Evolutionary conservation across 2,329 filamentous ascomycete species (phyloP).

Genomic region (Botryotinia globosa): DNA sequence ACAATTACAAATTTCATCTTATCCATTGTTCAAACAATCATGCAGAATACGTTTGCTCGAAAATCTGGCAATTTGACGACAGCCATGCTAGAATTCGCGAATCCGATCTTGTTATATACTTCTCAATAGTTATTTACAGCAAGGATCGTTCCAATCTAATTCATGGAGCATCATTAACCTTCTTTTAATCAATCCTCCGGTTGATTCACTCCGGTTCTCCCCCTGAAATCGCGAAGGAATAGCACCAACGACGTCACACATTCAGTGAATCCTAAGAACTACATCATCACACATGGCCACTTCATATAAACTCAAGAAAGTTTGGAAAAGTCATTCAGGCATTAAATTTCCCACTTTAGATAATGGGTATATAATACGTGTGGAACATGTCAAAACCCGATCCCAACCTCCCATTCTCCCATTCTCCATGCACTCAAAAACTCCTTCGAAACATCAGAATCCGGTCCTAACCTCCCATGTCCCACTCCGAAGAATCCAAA

Average conservation of each 20-base stretch:
- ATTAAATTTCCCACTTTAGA: slow-evolving; percentile 18
- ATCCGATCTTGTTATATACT: neutral
- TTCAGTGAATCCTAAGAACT: neutral
- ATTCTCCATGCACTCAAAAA: slow-evolving; percentile 14
- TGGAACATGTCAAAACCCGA: slow-evolving; percentile 12
- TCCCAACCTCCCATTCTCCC: slow-evolving; percentile 10
- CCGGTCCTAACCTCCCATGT: slow-evolving; percentile 7
- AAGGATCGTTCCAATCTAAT: neutral
- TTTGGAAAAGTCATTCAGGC: slow-evolving; percentile 18
- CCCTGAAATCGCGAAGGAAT: neutral
- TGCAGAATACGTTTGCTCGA: neutral
- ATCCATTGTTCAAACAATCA: neutral
- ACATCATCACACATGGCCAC: slow-evolving; percentile 12
- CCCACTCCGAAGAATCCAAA: slow-evolving; percentile 16
- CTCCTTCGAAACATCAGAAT: slow-evolving; percentile 10
- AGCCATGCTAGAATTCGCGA: neutral
- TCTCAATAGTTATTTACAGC: neutral
- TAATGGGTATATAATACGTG: slow-evolving; percentile 18
- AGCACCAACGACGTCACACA: neutral
- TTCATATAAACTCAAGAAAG: neutral
- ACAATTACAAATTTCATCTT: neutral
- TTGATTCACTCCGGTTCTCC: neutral
- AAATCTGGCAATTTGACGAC: neutral
- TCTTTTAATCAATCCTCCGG: neutral
- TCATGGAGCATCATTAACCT: too few species aligned